Conservation (phyloP, 192 early-diverging fungal genomes). For the Phycomyces blakesleeanus region DNA sequence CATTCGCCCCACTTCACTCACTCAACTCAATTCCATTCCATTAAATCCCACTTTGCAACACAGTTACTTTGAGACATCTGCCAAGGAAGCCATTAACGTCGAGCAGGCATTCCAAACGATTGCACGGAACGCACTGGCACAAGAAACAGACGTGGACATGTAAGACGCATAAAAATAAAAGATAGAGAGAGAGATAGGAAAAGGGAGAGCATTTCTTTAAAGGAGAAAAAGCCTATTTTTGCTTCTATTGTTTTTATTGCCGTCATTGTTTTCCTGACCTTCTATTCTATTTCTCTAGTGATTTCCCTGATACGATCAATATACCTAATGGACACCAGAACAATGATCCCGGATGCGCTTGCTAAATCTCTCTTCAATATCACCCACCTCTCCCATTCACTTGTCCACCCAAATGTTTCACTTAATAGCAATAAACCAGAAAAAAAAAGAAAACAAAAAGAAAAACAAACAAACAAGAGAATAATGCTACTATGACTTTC, state of each 20-base stretch:
- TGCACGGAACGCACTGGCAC: slow-evolving; percentile 89
- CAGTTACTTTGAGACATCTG: slow-evolving; percentile 94
- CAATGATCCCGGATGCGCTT: slow-evolving; percentile 16
- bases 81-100: slow-evolving; percentile 98
- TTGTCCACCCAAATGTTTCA: not conserved
- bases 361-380: slow-evolving; percentile 4
- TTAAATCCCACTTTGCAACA: too few species aligned
- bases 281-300: slow-evolving; percentile 2
- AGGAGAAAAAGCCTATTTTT: too few species aligned
- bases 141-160: slow-evolving; percentile 87
- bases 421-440: not conserved
- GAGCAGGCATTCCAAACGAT: slow-evolving; percentile 96
- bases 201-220: too few species aligned
- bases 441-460: not conserved
- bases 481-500: not conserved
- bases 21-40: too few species aligned
- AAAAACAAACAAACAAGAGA: not conserved
- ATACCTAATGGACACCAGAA: slow-evolving; percentile 20
- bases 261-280: too few species aligned
- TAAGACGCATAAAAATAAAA: slow-evolving; percentile 32
- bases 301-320: slow-evolving; percentile 27
- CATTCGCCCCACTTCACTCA: too few species aligned
- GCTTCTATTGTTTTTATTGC: too few species aligned
- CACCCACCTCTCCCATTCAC: not conserved
- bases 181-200: not conserved